These are phyloP conservation scores for Hypoxylon fragiforme DNA, from an alignment of 495 filamentous ascomycete species.

Conservation along the genomic window DNA sequence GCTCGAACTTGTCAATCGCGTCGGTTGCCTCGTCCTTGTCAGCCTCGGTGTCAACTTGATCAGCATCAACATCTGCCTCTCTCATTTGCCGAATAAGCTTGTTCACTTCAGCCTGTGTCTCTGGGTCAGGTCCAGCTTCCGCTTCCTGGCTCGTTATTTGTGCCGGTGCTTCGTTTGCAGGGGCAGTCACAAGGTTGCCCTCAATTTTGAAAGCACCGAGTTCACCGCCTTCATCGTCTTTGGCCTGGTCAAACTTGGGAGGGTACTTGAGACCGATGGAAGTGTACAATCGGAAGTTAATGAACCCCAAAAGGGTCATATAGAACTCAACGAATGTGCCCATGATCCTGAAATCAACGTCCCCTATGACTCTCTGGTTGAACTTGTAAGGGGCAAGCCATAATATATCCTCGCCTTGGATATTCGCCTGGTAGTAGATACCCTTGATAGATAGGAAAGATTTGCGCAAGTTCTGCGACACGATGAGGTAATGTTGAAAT, in stretches of 20 bases:
- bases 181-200: slow-evolving; percentile 61
- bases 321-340: slow-evolving; percentile 99
- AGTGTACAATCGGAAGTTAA: slow-evolving; percentile 93
- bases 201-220: slow-evolving; percentile 90
- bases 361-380: slow-evolving; percentile 86
- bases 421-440: slow-evolving; percentile 98
- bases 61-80: slow-evolving; percentile 45
- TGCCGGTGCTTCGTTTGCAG: slow-evolving; percentile 49
- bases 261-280: slow-evolving; percentile 89
- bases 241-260: slow-evolving; percentile 84
- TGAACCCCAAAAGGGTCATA: slow-evolving; percentile 90
- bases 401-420: slow-evolving; percentile 96
- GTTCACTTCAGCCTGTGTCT: slow-evolving; percentile 59
- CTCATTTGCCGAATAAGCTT: slow-evolving; percentile 57
- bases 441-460: slow-evolving; percentile 98
- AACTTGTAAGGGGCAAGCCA: slow-evolving; percentile 98
- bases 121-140: slow-evolving; percentile 49
- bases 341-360: slow-evolving; percentile 98
- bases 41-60: slow-evolving; percentile 52
- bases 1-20: slow-evolving; percentile 85
- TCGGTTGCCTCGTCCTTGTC: slow-evolving; percentile 59
- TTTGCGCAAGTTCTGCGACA: slow-evolving; percentile 84
- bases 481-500: slow-evolving; percentile 96
- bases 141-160: slow-evolving; percentile 57
- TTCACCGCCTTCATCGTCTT: slow-evolving; percentile 87